Evolutionary conservation across 179 eudicot species (phyloP).

Genomic region (Silene noctiflora): DNA sequence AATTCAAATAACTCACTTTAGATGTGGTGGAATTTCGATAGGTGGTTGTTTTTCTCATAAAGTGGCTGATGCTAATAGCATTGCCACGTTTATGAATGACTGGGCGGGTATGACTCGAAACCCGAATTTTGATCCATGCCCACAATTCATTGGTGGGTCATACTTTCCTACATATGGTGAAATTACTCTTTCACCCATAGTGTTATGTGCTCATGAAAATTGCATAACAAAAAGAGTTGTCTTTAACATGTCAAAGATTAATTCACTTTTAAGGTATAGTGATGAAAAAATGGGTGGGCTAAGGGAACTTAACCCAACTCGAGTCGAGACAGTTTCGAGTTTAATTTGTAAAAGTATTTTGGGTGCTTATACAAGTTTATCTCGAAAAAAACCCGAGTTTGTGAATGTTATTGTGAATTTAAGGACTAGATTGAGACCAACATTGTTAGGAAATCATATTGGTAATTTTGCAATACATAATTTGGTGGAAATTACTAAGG

Average conservation of each 20-base stretch:
- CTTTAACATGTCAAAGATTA: slow-evolving; percentile 16
- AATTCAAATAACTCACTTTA: slow-evolving; percentile 9
- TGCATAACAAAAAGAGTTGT: slow-evolving; percentile 9
- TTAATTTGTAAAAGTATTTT: slow-evolving; percentile 10
- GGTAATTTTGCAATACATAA: slow-evolving; percentile 21
- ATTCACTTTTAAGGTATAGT: slow-evolving; percentile 11
- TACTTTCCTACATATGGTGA: background rate
- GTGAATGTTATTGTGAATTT: slow-evolving; percentile 18
- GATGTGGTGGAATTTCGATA: slow-evolving; percentile 19
- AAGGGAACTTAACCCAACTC: slow-evolving; percentile 11
- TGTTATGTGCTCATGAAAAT: background rate
- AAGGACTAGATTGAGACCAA: slow-evolving; percentile 6
- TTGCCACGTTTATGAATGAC: slow-evolving; percentile 23
- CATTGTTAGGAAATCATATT: background rate
- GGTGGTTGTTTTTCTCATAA: slow-evolving; percentile 25
- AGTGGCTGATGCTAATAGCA: slow-evolving; percentile 16
- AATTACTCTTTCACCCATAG: background rate
- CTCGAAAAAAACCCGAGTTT: background rate
- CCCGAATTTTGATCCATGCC: background rate
- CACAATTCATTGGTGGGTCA: slow-evolving; percentile 9
- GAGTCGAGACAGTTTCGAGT: slow-evolving; percentile 12
- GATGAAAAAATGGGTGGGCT: background rate
- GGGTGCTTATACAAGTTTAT: background rate
- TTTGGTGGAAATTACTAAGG: background rate
- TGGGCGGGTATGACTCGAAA: slow-evolving; percentile 4